phyloP scores from a whole-genome alignment of 78 protist genomes.

The Dictyostelium citrinum region DNA sequence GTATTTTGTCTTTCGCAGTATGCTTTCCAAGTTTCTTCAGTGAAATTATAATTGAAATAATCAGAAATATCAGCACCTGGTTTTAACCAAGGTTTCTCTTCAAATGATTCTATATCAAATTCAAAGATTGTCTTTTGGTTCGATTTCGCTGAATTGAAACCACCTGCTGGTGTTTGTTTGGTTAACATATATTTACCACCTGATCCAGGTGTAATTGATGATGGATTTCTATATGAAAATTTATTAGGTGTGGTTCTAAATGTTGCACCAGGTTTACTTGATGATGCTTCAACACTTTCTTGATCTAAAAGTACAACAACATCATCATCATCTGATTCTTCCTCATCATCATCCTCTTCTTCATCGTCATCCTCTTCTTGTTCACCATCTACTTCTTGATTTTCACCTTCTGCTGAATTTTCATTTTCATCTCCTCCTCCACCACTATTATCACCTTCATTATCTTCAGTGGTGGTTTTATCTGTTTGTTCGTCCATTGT shows the following conservation, averaged over 20 bases:
- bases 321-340: slow-evolving; percentile 72
- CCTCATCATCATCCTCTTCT: slow-evolving; percentile 55
- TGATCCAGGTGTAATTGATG: slow-evolving; percentile 34
- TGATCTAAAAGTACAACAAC: slow-evolving; percentile 43
- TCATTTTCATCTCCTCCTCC: neutral
- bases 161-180: slow-evolving; percentile 27
- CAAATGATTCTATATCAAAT: slow-evolving; percentile 46
- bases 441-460: neutral
- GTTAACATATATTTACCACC: slow-evolving; percentile 1
- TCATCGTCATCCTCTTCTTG: slow-evolving; percentile 9
- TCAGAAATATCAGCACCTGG: slow-evolving; percentile 92
- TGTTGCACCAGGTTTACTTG: slow-evolving; percentile 8
- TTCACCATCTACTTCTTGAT: neutral
- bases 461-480: neutral
- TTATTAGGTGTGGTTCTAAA: neutral
- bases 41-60: slow-evolving; percentile 93
- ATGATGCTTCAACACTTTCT: slow-evolving; percentile 48
- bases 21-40: slow-evolving; percentile 90
- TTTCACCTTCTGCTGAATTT: neutral
- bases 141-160: neutral
- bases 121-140: slow-evolving; percentile 71
- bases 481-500: neutral
- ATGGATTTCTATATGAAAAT: neutral
- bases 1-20: slow-evolving; percentile 84
- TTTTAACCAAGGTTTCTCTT: slow-evolving; percentile 88